A percentile compares a stretch with the other conserved stretches of the same genome.
These are phyloP conservation scores for Salinomyces thailandicus DNA, from an alignment of 2,329 filamentous ascomycete genomes.

Conservation along the genomic window DNA sequence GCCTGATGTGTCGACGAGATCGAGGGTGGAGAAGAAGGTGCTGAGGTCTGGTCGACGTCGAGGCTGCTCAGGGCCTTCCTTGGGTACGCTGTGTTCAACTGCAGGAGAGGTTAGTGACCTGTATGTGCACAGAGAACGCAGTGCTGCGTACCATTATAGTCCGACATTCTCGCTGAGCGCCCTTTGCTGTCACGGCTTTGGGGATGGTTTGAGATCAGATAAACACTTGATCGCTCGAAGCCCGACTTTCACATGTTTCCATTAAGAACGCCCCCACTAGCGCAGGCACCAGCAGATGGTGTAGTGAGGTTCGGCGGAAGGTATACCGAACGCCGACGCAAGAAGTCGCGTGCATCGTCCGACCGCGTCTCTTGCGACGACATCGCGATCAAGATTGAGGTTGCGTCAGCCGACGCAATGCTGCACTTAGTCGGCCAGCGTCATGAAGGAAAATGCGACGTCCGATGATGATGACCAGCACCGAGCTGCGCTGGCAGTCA, in stretches of 20 bases:
- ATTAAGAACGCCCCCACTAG: neutral
- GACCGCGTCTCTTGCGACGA: neutral
- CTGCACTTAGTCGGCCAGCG: neutral
- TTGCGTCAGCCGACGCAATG: neutral
- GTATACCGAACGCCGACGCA: neutral
- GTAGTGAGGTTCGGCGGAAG: neutral
- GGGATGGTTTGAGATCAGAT: neutral
- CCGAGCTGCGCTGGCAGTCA: neutral
- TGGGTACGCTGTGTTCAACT: slow-evolving; percentile 40
- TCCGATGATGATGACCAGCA: neutral
- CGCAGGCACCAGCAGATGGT: neutral
- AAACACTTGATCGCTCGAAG: neutral
- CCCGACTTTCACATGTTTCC: slow-evolving; percentile 1
- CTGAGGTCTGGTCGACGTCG: slow-evolving; percentile 52
- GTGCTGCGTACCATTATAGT: slow-evolving; percentile 33
- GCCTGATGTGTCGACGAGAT: slow-evolving; percentile 46
- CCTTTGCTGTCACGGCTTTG: no score
- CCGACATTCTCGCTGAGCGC: slow-evolving; percentile 31
- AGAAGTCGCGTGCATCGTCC: no score
- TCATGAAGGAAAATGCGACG: neutral
- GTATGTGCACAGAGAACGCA: neutral
- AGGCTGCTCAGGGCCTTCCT: slow-evolving; percentile 22
- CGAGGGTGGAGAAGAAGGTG: slow-evolving; percentile 54
- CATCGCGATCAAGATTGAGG: neutral
- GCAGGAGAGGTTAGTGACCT: neutral